Percentiles rank a stretch among this genome's conserved stretches.
phyloP scores from a whole-genome alignment of 1,284 basidiomycete species.

The Ustilago xerochloae region DNA sequence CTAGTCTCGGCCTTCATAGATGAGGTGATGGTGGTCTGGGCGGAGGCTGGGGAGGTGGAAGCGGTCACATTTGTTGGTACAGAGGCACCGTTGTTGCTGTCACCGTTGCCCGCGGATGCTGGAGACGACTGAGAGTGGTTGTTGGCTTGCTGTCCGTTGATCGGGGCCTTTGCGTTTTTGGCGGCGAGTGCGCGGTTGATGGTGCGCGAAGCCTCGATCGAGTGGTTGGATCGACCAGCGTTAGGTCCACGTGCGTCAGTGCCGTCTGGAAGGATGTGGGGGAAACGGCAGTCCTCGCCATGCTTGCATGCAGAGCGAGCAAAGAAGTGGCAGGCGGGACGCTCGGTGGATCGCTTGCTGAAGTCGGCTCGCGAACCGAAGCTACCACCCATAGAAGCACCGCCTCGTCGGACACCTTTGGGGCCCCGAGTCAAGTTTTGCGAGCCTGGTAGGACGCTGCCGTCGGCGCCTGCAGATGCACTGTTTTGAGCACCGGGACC shows the following conservation, averaged over 20 bases:
- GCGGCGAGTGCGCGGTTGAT: constrained; percentile 48
- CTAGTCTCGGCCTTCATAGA: constrained; percentile 12
- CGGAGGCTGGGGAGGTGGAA: constrained; percentile 41
- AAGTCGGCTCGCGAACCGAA: constrained; percentile 42
- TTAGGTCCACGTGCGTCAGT: constrained; percentile 59
- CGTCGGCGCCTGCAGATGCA: constrained; percentile 21
- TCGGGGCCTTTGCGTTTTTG: constrained; percentile 25
- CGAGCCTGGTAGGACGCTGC: constrained; percentile 16
- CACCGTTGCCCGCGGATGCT: constrained; percentile 8
- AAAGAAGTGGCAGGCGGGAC: constrained; percentile 66
- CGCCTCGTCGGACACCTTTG: constrained; percentile 41
- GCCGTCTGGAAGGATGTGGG: constrained; percentile 66
- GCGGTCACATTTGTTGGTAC: constrained; percentile 25
- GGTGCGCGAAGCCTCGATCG: constrained; percentile 43
- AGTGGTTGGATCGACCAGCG: constrained; percentile 44
- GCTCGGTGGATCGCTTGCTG: constrained; percentile 51
- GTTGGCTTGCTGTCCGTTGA: constrained; percentile 16
- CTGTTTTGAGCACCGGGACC: constrained; percentile 30
- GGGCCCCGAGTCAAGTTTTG: constrained; percentile 27
- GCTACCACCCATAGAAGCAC: constrained; percentile 32
- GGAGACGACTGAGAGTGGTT: constrained; percentile 13
- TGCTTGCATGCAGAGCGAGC: constrained; percentile 62
- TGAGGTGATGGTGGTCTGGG: constrained; percentile 30
- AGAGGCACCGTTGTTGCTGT: constrained; percentile 11
- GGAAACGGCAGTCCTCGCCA: constrained; percentile 66